These are phyloP conservation scores for Aspergillus wentii DNA, from an alignment of 495 filamentous ascomycete genomes.

Conservation along the genomic window DNA sequence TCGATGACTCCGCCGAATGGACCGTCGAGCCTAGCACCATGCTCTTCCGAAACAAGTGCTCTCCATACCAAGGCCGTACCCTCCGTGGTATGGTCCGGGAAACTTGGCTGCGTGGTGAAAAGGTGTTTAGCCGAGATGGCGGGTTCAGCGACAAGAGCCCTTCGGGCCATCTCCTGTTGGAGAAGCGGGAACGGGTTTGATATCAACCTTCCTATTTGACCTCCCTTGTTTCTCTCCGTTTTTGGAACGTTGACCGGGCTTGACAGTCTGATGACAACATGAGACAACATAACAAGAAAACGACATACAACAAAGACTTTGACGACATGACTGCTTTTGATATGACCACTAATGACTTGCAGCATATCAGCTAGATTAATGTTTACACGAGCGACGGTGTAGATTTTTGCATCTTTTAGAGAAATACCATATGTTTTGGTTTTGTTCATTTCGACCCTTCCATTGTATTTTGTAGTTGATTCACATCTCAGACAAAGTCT, in stretches of 20 bases:
- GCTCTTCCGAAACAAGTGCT: slow-evolving; percentile 94
- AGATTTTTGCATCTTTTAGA: no score
- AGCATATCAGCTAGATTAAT: background rate
- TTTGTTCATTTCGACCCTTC: no score
- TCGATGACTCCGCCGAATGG: slow-evolving; percentile 80
- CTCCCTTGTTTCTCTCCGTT: slow-evolving; percentile 15
- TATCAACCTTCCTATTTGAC: background rate
- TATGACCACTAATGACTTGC: background rate
- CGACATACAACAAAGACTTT: background rate
- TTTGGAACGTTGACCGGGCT: slow-evolving; percentile 12
- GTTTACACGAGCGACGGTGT: no score
- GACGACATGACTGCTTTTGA: background rate
- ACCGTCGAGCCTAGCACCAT: slow-evolving; percentile 62
- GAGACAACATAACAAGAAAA: background rate
- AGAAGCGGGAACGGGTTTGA: slow-evolving; percentile 49
- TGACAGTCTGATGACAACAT: slow-evolving; percentile 1
- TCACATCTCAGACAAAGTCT: no score
- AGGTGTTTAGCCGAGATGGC: slow-evolving; percentile 60
- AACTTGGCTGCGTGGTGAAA: slow-evolving; percentile 82
- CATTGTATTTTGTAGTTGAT: no score
- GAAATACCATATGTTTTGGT: no score
- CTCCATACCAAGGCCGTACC: slow-evolving; percentile 80
- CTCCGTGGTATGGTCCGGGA: slow-evolving; percentile 79
- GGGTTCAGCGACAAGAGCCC: slow-evolving; percentile 59
- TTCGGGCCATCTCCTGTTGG: slow-evolving; percentile 56